These are phyloP conservation scores for Pichia thaimueangensis DNA, from an alignment of 805 yeast species.

Conservation along the genomic window DNA sequence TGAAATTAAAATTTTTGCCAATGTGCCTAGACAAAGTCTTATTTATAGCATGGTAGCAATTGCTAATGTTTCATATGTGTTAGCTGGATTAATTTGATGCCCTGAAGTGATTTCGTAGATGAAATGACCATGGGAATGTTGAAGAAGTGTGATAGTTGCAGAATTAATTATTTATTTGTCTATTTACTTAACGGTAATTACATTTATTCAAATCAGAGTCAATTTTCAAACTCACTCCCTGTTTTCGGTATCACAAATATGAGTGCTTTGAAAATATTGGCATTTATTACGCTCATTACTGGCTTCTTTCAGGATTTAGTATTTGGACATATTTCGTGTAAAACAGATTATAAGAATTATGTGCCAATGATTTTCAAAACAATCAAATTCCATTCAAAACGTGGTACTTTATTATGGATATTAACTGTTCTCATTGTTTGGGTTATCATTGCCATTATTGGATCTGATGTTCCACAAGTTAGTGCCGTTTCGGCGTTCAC, in stretches of 20 bases:
- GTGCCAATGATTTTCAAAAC: constrained; percentile 28
- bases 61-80: constrained; percentile 41
- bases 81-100: constrained; percentile 45
- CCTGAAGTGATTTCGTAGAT: constrained; percentile 43
- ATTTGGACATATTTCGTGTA: constrained; percentile 41
- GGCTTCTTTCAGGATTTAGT: constrained; percentile 40
- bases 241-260: constrained; percentile 34
- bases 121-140: constrained; percentile 41
- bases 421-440: constrained; percentile 14
- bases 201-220: constrained; percentile 41
- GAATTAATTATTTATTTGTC: constrained; percentile 35
- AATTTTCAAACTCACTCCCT: constrained; percentile 37
- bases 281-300: constrained; percentile 31
- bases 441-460: constrained; percentile 14
- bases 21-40: constrained; percentile 16
- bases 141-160: constrained; percentile 41
- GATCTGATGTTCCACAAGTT: constrained; percentile 24
- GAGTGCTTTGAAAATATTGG: constrained; percentile 30
- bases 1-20: constrained; percentile 13
- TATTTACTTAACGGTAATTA: constrained; percentile 39
- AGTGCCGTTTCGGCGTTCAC: constrained; percentile 21
- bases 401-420: constrained; percentile 24
- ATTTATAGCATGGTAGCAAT: constrained; percentile 32
- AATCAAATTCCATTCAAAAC: constrained; percentile 29
- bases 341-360: constrained; percentile 37